These are phyloP conservation scores for Fraxinus velutina DNA, from an alignment of 305 asterid species.

Conservation along the genomic window DNA sequence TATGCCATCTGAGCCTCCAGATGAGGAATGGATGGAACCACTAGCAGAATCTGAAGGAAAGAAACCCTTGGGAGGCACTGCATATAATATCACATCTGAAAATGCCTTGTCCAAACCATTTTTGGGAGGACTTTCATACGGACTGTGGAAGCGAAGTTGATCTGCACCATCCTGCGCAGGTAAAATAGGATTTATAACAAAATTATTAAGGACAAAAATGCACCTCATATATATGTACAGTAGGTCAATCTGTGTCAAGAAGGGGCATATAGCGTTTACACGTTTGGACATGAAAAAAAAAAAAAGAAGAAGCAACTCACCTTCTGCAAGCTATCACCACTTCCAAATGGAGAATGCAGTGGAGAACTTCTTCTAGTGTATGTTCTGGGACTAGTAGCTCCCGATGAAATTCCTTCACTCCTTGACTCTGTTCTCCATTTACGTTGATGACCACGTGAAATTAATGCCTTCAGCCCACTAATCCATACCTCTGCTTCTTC, in stretches of 20 bases:
- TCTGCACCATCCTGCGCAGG: conserved; percentile 53
- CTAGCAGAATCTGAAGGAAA: conserved; percentile 71
- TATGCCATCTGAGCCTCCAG: conserved; percentile 63
- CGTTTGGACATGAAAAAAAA: background rate
- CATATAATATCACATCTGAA: conserved; percentile 58
- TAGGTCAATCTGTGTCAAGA: conserved; percentile 15
- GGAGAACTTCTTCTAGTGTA: conserved; percentile 72
- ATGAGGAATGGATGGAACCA: conserved; percentile 56
- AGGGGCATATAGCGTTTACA: conserved; percentile 9
- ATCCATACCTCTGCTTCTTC: conserved; percentile 91
- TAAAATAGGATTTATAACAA: conserved; percentile 21
- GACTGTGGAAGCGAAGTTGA: conserved; percentile 66
- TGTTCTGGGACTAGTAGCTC: conserved; percentile 71
- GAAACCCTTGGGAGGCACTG: conserved; percentile 65
- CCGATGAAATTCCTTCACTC: conserved; percentile 75
- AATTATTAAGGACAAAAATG: background rate
- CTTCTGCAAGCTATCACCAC: conserved; percentile 60
- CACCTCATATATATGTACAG: conserved; percentile 8
- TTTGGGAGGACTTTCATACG: conserved; percentile 73
- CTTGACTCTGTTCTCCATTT: conserved; percentile 72
- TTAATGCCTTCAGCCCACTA: conserved; percentile 75
- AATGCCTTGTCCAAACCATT: conserved; percentile 57
- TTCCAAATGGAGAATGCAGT: conserved; percentile 64
- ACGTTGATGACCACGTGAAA: conserved; percentile 67
- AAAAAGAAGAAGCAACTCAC: conserved; percentile 30